Conservation (phyloP, 202 grass and related monocot genomes). For the Hordeum pubiflorum region DNA sequence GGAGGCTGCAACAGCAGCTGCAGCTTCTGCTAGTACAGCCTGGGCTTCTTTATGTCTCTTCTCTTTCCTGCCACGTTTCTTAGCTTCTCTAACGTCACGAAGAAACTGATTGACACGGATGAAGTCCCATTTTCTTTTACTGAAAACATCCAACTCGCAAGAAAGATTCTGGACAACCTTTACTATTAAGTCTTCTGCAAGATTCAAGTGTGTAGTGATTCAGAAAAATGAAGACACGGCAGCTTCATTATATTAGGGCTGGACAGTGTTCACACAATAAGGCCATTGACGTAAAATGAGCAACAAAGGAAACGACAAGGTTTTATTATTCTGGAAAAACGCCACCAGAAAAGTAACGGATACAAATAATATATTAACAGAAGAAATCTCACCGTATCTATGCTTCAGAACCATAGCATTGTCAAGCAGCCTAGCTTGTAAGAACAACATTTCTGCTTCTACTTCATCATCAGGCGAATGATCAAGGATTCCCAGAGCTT, state of each 20-base stretch:
- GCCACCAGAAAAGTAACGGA: background rate
- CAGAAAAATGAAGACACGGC: constrained; percentile 5
- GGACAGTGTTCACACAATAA: background rate
- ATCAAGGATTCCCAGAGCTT: constrained; percentile 55
- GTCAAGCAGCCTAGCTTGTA: constrained; percentile 85
- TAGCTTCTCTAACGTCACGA: constrained; percentile 89
- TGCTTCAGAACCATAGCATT: constrained; percentile 61
- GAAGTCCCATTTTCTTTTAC: constrained; percentile 83
- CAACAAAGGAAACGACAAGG: constrained; percentile 1
- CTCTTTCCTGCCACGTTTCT: constrained; percentile 94
- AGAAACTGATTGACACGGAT: constrained; percentile 91
- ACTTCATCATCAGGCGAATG: constrained; percentile 92
- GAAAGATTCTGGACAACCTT: constrained; percentile 75
- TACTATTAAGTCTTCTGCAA: constrained; percentile 65
- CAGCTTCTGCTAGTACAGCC: constrained; percentile 80
- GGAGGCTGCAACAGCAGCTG: constrained; percentile 72
- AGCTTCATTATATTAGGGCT: background rate
- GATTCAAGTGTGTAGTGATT: background rate
- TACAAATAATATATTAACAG: constrained; percentile 13
- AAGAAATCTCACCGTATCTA: constrained; percentile 52
- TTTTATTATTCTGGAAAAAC: constrained; percentile 13
- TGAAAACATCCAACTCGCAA: constrained; percentile 56
- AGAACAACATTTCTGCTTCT: constrained; percentile 80
- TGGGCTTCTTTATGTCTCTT: constrained; percentile 95
- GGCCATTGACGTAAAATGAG: background rate